Evolutionary conservation across 2,329 filamentous ascomycete genomes (phyloP), one percentile per base, ranked within the genome.

Genomic region (Alternaria hordeiaustralica): DNA sequence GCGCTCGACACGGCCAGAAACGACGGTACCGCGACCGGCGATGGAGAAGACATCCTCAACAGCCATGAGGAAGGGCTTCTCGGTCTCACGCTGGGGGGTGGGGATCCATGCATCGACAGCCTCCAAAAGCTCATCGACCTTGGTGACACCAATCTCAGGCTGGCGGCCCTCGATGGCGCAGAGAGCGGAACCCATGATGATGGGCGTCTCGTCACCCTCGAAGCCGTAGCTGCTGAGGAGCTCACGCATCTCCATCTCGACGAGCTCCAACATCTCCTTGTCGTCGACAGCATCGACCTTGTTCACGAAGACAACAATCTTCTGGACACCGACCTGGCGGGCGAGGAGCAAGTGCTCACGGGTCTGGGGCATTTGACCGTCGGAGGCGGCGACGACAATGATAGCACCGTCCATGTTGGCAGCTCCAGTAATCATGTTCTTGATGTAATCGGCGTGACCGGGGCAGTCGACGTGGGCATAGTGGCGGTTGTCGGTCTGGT

Each of bases 391-490:
- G 76, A 99, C 96, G 72, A 99, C 96, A 78, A 99, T 97, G 81
- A 99, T 95, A 78, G 96, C 95, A 78, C 96, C 96, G 78, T 99
- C 96, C 96, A 99, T 99, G 87, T 94, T 97, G 78, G 96, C 95
- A 68, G 96, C 94, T 90, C 96, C 96, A 73, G 96, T 99, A 83
- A 99, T 99, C 96, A 99, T 99, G 91, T 99, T 99, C 90, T 99
- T 99, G 87, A 99, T 98, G 88, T 99, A 99, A 93, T 99, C 96
- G 84, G 96, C 96, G 91, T 99, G 96, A 84, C 96, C 96, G 63
- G 96, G 96, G 85, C 96, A 99, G 89, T 99, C 96, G 86, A 99
- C 96, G 89, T 99, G 96, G 78, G 96, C 96, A 86, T 99, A 99
- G 87, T 99, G 96, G 79, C 96, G 91, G 80, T 87, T 87, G 0